Evolutionary conservation across 1,284 basidiomycete genomes (phyloP).

Genomic region (Tylopilus sp.): DNA sequence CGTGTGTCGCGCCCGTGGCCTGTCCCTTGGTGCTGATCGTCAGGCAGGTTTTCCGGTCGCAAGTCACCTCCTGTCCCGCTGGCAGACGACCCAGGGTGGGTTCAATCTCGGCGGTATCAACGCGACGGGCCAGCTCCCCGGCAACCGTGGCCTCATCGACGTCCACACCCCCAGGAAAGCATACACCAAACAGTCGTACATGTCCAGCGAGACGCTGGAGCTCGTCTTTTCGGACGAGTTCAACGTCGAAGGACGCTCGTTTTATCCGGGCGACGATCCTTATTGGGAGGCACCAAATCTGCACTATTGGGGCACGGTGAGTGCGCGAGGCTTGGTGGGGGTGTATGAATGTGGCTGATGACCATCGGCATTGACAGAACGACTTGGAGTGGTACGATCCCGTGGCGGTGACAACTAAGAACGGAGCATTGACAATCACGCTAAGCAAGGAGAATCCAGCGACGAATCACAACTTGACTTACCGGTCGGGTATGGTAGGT

Average conservation of each 20-base stretch:
- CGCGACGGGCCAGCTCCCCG: constrained; percentile 52
- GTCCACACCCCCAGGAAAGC: constrained; percentile 64
- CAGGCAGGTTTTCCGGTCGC: constrained; percentile 31
- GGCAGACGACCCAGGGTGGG: constrained; percentile 36
- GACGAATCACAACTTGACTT: constrained; percentile 55
- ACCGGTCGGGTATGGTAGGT: constrained; percentile 40
- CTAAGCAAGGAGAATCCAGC: constrained; percentile 36
- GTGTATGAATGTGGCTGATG: constrained; percentile 7
- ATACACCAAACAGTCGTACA: constrained; percentile 57
- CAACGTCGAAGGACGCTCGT: constrained; percentile 55
- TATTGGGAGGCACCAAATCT: constrained; percentile 70
- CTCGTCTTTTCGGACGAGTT: constrained; percentile 74
- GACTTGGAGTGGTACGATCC: constrained; percentile 64
- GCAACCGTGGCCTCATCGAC: constrained; percentile 74
- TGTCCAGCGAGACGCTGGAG: constrained; percentile 44
- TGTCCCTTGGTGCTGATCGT: not conserved
- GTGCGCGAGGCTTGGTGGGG: not conserved
- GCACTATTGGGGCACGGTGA: constrained; percentile 62
- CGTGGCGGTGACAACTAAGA: constrained; percentile 56
- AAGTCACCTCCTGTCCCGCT: constrained; percentile 41
- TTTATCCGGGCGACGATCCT: constrained; percentile 51
- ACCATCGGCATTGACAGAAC: constrained; percentile 18
- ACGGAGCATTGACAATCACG: constrained; percentile 62
- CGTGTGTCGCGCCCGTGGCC: not conserved
- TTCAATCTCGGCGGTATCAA: constrained; percentile 55